A percentile compares a stretch with the other conserved stretches of the same genome.
Evolutionary conservation across 2,329 filamentous ascomycete species (phyloP).

Genomic region (Thelonectria rubi): DNA sequence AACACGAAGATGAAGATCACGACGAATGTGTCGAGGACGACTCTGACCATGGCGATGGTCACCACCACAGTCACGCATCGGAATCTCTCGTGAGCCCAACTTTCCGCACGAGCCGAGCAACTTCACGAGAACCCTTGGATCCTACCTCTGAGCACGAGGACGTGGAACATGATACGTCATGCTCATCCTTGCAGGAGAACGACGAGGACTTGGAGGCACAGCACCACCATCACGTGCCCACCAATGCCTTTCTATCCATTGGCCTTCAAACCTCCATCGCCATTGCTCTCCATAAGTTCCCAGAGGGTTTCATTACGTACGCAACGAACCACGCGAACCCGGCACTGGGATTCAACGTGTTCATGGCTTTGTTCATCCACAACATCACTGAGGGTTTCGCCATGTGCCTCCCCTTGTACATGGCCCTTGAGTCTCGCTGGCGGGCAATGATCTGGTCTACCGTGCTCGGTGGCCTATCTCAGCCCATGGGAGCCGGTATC

Average conservation of each 20-base stretch:
- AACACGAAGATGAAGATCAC: constrained; percentile 37
- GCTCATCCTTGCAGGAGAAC: constrained; percentile 45
- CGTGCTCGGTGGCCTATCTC: constrained; percentile 83
- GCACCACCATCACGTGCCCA: constrained; percentile 94
- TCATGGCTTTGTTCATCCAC: constrained; percentile 95
- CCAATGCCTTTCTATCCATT: constrained; percentile 92
- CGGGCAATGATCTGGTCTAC: constrained; percentile 87
- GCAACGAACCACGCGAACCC: constrained; percentile 97
- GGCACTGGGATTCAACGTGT: constrained; percentile 86
- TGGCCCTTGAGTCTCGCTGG: constrained; percentile 82
- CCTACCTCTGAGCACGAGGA: constrained; percentile 36
- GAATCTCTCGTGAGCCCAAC: constrained; percentile 46
- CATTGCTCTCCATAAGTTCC: constrained; percentile 95
- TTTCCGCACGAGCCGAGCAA: constrained; percentile 50
- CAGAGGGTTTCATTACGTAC: constrained; percentile 88
- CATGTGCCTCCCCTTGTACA: constrained; percentile 90
- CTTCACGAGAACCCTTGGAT: constrained; percentile 50
- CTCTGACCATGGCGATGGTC: constrained; percentile 9
- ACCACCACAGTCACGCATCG: constrained; percentile 35
- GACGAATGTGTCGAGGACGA: constrained; percentile 25
- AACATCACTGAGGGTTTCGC: constrained; percentile 98
- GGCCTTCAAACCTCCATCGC: constrained; percentile 96
- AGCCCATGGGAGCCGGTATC: constrained; percentile 85
- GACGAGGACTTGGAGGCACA: constrained; percentile 60
- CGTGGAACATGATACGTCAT: constrained; percentile 39